A percentile compares a stretch with the other conserved stretches of the same genome.
These are phyloP conservation scores for Sporobolomyces pararoseus DNA, from an alignment of 768 basidiomycete species.

Conservation along the genomic window DNA sequence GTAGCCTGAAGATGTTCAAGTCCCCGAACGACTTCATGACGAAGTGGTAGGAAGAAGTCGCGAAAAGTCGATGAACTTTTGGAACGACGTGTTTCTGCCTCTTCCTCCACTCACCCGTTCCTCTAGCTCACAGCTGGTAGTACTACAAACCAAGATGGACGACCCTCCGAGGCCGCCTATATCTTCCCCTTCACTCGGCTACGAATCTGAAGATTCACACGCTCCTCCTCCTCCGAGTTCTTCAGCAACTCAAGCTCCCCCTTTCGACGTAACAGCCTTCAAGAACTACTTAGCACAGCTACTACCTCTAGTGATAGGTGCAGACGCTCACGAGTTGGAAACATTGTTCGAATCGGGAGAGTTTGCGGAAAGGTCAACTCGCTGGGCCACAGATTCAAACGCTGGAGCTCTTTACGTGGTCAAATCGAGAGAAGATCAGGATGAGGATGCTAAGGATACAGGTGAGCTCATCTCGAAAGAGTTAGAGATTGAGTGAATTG, in stretches of 20 bases:
- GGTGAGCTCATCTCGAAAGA: constrained; percentile 17
- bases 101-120: background rate
- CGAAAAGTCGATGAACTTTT: background rate
- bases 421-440: constrained; percentile 68
- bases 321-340: constrained; percentile 62
- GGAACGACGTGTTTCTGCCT: no score
- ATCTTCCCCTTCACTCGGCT: background rate
- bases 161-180: constrained; percentile 4
- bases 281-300: constrained; percentile 66
- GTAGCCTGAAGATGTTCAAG: no score
- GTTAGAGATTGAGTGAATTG: background rate
- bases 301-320: constrained; percentile 78
- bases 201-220: constrained; percentile 9
- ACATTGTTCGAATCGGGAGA: constrained; percentile 61
- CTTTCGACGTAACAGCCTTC: constrained; percentile 62
- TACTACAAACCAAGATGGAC: background rate
- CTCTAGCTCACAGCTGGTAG: background rate
- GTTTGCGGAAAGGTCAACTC: constrained; percentile 69
- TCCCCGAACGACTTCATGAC: no score
- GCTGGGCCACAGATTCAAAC: constrained; percentile 66
- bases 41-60: background rate
- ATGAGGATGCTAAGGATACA: constrained; percentile 49
- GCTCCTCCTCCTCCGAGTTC: background rate
- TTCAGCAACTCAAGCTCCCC: background rate
- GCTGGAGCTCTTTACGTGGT: constrained; percentile 77